phyloP scores from a whole-genome alignment of 352 stramenopile species.

The Pythium dissotocum region DNA sequence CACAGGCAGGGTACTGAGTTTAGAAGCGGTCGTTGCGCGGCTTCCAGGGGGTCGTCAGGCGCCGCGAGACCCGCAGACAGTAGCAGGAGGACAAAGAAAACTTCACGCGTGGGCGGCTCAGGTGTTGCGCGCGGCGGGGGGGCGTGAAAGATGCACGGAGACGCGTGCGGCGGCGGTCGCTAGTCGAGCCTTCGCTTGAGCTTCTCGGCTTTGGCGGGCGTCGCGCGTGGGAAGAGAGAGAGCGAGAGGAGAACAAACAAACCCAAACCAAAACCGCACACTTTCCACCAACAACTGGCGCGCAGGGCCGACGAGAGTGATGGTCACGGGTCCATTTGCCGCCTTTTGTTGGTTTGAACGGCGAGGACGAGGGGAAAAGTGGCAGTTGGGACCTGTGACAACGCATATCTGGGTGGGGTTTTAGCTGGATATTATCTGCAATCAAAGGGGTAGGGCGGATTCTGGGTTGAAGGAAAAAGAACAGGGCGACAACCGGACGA shows the following conservation, averaged over 20 bases:
- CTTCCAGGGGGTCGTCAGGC: background rate
- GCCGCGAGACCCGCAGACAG: background rate
- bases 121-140: background rate
- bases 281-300: background rate
- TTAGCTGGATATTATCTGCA: background rate
- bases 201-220: background rate
- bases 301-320: background rate
- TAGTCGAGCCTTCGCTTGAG: background rate
- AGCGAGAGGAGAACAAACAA: background rate
- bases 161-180: no score
- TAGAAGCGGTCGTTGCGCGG: background rate
- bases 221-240: background rate
- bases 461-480: constrained; percentile 1
- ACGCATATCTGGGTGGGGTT: background rate
- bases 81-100: background rate
- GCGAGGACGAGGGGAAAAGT: constrained; percentile 3
- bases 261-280: background rate
- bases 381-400: background rate
- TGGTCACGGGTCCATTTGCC: background rate
- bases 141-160: background rate
- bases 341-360: constrained; percentile 8
- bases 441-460: background rate
- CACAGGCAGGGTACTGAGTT: background rate
- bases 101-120: background rate
- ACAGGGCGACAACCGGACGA: background rate